Conservation (phyloP, 192 early-diverging fungal species). For the Coemansia sp. region DNA sequence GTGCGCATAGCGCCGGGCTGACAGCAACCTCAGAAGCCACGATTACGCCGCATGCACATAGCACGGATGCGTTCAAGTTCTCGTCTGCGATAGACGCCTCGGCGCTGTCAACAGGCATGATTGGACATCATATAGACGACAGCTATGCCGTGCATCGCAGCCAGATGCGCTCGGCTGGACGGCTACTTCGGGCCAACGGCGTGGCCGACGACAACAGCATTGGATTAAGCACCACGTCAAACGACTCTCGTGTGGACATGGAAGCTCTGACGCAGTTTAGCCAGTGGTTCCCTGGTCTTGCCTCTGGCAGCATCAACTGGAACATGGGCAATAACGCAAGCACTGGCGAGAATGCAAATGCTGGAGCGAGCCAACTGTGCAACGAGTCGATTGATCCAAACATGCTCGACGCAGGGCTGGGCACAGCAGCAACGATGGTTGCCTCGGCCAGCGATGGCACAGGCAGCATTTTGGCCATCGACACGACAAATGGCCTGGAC, state of each 20-base stretch:
- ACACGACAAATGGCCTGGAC: not conserved
- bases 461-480: not conserved
- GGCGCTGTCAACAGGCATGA: not conserved
- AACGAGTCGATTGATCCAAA: constrained; percentile 53
- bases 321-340: constrained; percentile 2
- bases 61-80: constrained; percentile 15
- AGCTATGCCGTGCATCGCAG: constrained; percentile 20
- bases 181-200: constrained; percentile 42
- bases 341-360: not conserved
- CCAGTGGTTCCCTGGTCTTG: constrained; percentile 52
- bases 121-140: not conserved
- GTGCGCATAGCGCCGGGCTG: not conserved
- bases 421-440: constrained; percentile 19
- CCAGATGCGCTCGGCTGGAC: constrained; percentile 46
- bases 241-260: constrained; percentile 31
- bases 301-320: constrained; percentile 29
- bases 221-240: constrained; percentile 41
- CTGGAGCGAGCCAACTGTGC: constrained; percentile 13
- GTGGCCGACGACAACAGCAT: constrained; percentile 54
- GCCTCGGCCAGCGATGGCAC: not conserved
- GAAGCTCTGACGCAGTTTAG: constrained; percentile 45
- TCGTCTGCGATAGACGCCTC: not conserved
- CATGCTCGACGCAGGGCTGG: constrained; percentile 43
- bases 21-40: not conserved
- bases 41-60: not conserved